A percentile compares a stretch with the other conserved stretches of the same genome.
Evolutionary conservation across 176 grass and related monocot species (phyloP).

Genomic region (Eleusine coracana): DNA sequence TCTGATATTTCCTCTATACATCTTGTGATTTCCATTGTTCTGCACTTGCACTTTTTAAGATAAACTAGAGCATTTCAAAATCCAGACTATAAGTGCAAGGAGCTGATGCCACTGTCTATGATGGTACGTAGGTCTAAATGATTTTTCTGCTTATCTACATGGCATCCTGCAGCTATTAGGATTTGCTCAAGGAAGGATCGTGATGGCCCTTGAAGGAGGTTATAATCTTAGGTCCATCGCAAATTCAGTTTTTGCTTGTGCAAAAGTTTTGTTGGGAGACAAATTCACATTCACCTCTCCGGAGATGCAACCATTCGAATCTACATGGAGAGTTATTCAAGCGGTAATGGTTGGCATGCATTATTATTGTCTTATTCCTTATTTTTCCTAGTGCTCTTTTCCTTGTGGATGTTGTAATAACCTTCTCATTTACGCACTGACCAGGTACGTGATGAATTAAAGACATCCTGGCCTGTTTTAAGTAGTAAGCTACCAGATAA

Average conservation of each 20-base stretch:
- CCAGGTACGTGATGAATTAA: conserved; percentile 92
- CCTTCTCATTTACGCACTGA: conserved; percentile 12
- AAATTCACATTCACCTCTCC: conserved; percentile 45
- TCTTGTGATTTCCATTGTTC: conserved; percentile 22
- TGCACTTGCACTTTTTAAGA: conserved; percentile 9
- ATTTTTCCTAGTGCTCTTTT: neutral
- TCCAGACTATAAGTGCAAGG: neutral
- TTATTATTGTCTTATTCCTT: conserved; percentile 35
- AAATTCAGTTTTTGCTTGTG: conserved; percentile 88
- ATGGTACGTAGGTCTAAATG: neutral
- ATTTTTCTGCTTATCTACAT: conserved; percentile 26
- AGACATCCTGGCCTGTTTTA: conserved; percentile 79
- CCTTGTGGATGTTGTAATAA: conserved; percentile 31
- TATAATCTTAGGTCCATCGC: conserved; percentile 92
- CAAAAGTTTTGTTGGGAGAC: conserved; percentile 81
- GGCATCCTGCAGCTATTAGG: conserved; percentile 59
- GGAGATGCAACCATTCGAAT: conserved; percentile 63
- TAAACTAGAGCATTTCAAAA: neutral
- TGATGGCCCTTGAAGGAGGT: conserved; percentile 94
- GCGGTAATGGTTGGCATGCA: conserved; percentile 57
- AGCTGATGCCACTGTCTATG: neutral
- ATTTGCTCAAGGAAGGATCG: conserved; percentile 92
- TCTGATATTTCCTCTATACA: conserved; percentile 18
- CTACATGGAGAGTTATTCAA: conserved; percentile 85
- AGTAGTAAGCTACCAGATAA: conserved; percentile 59